phyloP scores from a whole-genome alignment of 352 stramenopile genomes.

The Aphanomyces astaci region DNA sequence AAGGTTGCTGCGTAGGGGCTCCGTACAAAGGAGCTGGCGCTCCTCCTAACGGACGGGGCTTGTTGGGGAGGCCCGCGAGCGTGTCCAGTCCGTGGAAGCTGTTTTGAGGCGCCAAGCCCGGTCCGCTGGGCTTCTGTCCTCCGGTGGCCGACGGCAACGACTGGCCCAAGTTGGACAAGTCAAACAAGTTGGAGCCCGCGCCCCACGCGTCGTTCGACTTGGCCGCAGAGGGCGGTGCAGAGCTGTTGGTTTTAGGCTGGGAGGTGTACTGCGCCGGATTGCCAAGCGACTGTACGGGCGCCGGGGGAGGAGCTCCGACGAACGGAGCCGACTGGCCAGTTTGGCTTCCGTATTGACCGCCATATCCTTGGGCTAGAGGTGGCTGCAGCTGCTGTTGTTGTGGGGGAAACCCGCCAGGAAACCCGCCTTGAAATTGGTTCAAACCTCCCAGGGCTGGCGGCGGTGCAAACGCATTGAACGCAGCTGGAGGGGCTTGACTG shows the following conservation, averaged over 20 bases:
- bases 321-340: conserved; percentile 4
- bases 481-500: conserved; percentile 29
- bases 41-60: conserved; percentile 27
- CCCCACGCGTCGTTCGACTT: conserved; percentile 60
- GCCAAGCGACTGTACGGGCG: not conserved
- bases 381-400: not conserved
- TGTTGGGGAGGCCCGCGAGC: conserved; percentile 67
- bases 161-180: conserved; percentile 62
- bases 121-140: not conserved
- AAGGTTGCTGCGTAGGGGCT: not conserved
- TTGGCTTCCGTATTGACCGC: conserved; percentile 14
- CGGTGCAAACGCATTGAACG: conserved; percentile 48
- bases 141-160: conserved; percentile 20
- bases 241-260: not conserved
- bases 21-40: not conserved
- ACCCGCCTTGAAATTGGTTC: conserved; percentile 4
- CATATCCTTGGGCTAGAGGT: not conserved
- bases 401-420: not conserved
- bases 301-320: too few relatives aligned
- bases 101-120: conserved; percentile 31
- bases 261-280: not conserved
- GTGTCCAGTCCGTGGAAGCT: conserved; percentile 80
- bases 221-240: not conserved
- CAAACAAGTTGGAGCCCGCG: conserved; percentile 64
- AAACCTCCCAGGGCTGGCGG: not conserved